phyloP scores from a whole-genome alignment of 805 yeast genomes.

The Lachancea sp. region DNA sequence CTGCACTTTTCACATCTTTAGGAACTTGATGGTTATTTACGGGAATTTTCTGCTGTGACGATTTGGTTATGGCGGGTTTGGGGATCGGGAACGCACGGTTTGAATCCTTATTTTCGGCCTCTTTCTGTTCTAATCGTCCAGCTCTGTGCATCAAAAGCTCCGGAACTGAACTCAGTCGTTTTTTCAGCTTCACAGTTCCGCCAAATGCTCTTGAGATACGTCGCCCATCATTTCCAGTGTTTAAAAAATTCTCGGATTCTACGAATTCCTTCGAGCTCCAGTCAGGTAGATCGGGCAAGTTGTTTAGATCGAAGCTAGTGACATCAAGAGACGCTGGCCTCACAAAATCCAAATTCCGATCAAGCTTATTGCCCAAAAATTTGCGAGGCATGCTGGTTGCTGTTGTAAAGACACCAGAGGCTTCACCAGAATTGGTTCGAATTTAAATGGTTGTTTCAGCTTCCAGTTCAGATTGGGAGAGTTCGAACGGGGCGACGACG shows the following conservation, averaged over 20 bases:
- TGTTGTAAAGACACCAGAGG: neutral
- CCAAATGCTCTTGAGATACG: slow-evolving; percentile 11
- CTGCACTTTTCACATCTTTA: neutral
- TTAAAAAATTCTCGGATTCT: neutral
- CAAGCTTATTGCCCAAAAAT: slow-evolving; percentile 27
- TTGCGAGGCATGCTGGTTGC: slow-evolving; percentile 24
- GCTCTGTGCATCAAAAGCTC: slow-evolving; percentile 26
- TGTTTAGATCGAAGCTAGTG: slow-evolving; percentile 23
- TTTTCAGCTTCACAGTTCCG: slow-evolving; percentile 25
- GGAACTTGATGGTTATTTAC: neutral
- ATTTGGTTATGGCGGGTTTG: no score
- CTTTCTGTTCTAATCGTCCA: slow-evolving; percentile 8
- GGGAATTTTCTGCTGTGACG: neutral
- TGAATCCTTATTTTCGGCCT: neutral
- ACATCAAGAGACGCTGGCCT: slow-evolving; percentile 30
- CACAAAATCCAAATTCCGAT: slow-evolving; percentile 21
- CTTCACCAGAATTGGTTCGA: neutral
- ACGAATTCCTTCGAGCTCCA: neutral
- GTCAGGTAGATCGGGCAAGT: slow-evolving; percentile 18
- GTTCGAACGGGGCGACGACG: neutral
- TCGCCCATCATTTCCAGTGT: neutral
- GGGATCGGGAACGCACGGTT: no score
- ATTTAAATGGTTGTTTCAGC: neutral
- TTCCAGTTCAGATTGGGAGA: neutral
- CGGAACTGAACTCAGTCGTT: slow-evolving; percentile 30